Evolutionary conservation across 2,329 filamentous ascomycete species (phyloP).

Genomic region (Paramyrothecium roridum): DNA sequence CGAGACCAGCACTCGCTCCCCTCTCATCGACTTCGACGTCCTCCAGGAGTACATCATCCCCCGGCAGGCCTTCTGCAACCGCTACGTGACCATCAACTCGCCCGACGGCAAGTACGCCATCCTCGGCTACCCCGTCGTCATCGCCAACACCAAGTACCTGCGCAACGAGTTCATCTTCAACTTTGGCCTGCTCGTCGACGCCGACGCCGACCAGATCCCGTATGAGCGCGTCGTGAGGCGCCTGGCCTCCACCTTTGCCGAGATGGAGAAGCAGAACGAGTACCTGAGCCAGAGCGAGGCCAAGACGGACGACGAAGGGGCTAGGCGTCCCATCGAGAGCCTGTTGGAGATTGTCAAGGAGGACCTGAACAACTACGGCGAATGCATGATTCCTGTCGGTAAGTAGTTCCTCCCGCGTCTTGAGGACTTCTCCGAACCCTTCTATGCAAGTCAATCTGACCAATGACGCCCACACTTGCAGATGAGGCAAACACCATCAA

Average conservation of each 20-base stretch:
- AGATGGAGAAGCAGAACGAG: slow-evolving; percentile 86
- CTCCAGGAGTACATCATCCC: slow-evolving; percentile 93
- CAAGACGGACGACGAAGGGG: slow-evolving; percentile 34
- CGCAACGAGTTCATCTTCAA: slow-evolving; percentile 99
- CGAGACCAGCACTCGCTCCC: slow-evolving; percentile 35
- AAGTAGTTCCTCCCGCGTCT: slow-evolving; percentile 25
- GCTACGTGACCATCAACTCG: slow-evolving; percentile 77
- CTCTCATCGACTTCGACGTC: slow-evolving; percentile 80
- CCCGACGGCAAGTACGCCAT: slow-evolving; percentile 69
- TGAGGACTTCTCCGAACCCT: not conserved
- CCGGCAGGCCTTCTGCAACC: slow-evolving; percentile 91
- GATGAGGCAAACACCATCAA: slow-evolving; percentile 94
- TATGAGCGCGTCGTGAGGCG: slow-evolving; percentile 85
- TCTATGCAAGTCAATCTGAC: too few relatives aligned
- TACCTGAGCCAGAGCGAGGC: slow-evolving; percentile 67
- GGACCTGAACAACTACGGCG: slow-evolving; percentile 93
- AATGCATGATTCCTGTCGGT: slow-evolving; percentile 98
- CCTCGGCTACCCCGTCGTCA: slow-evolving; percentile 85
- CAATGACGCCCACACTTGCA: slow-evolving; percentile 24
- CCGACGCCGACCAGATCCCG: slow-evolving; percentile 64
- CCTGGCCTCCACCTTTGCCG: slow-evolving; percentile 79
- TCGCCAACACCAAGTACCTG: slow-evolving; percentile 76
- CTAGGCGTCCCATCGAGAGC: slow-evolving; percentile 72
- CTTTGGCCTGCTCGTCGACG: slow-evolving; percentile 79
- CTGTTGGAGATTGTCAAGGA: slow-evolving; percentile 78